Evolutionary conservation across 2,329 filamentous ascomycete species (phyloP).

Genomic region (Cercospora sp.): DNA sequence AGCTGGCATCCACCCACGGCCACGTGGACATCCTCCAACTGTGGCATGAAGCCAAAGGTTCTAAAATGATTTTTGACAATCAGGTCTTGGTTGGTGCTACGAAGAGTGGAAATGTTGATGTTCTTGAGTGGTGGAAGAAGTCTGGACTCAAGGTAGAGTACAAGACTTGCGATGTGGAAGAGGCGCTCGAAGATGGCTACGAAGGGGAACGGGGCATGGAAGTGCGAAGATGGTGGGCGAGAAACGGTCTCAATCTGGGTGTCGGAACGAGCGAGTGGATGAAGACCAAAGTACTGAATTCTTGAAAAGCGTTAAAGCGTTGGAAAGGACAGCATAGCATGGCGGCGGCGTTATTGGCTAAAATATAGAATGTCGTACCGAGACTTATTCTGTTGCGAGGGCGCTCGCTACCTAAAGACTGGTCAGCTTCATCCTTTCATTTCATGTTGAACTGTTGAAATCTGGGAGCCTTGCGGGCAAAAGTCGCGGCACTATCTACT

Average conservation of each 20-base stretch:
- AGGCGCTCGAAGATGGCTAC: constrained; percentile 85
- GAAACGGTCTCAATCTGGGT: constrained; percentile 77
- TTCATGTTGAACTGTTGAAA: neutral
- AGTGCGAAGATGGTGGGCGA: constrained; percentile 84
- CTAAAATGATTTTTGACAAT: constrained; percentile 77
- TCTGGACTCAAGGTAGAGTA: constrained; percentile 81
- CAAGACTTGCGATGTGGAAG: constrained; percentile 92
- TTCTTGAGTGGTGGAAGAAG: constrained; percentile 89
- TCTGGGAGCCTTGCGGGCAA: neutral
- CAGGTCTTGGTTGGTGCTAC: constrained; percentile 85
- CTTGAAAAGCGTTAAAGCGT: constrained; percentile 22
- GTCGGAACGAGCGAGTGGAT: constrained; percentile 88
- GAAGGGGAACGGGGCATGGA: constrained; percentile 66
- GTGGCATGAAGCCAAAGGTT: constrained; percentile 74
- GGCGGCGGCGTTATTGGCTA: constrained; percentile 9
- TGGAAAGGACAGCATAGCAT: constrained; percentile 16
- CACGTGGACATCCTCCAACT: constrained; percentile 80
- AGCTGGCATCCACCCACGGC: constrained; percentile 80
- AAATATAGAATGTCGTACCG: neutral
- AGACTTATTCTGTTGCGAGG: neutral
- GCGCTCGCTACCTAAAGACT: neutral
- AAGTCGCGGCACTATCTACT: neutral
- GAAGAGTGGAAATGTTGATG: constrained; percentile 78
- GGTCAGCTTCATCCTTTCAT: neutral
- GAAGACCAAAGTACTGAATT: constrained; percentile 68